Base-by-base conservation (phyloP, 352 stramenopile species). In the Pythium periplocum region DNA sequence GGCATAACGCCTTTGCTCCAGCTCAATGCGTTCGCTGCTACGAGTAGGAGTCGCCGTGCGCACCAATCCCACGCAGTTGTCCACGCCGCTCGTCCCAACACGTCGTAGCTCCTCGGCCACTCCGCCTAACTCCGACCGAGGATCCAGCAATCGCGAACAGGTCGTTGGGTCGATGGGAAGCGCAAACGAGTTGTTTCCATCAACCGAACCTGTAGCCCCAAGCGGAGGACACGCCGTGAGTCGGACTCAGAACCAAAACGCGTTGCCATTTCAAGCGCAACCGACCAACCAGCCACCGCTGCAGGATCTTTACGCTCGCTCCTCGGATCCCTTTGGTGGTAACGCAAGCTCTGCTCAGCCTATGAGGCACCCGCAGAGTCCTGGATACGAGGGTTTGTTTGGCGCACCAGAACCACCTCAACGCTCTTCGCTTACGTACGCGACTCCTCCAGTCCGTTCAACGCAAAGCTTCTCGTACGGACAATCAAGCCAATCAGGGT, bases 381-480 rank as follows among this genome's bases (percentile, higher is more conserved):
- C 38, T 12, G 12, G 38, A 12, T 8, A 12, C 7, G 12, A 42
- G 7, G 7, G 7, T 12, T 42, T 42, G 7, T 8, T 8, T 12
- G 12, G 38, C 38, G 7, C 38, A 12, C 38, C 7, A 12, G 38
- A 8, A 12, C 12, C 38, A 12, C 38, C 38, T 42, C 38, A 12
- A 12, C 7, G 38, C 38, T 42, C 38, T 12, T 42, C 4, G 39
- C 38, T 35, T 3, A 54, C 37, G 1, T 39, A 44, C 7, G 50
- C 62, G 32, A 54, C 66, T 3, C 41, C 73, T 8, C 65, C 62
- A 3, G 55, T 68, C 6, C 69, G 73, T 11, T 70, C 73, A 4
- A 75, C 73, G 1, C 66, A 78, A 39, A 77, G 61, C 47, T 78
- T 76, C 33, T 81, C 77, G 3, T 81, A 81, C 32, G 64, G 70